phyloP scores from a whole-genome alignment of 257 asterid genomes.

The Handroanthus guayacan region DNA sequence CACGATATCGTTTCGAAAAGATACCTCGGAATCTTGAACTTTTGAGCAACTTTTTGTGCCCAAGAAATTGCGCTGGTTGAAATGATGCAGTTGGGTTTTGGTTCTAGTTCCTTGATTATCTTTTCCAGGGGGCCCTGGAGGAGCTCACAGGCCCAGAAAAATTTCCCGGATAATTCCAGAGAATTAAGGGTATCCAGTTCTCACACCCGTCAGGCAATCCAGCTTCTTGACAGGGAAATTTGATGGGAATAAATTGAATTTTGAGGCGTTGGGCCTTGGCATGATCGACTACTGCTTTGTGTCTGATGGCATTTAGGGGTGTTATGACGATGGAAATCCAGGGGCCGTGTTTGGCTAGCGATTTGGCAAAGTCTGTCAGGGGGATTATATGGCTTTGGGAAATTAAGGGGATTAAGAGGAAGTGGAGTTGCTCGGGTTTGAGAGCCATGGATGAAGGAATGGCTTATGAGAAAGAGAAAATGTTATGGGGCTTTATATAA shows the following conservation, averaged over 20 bases:
- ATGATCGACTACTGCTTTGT: slow-evolving; percentile 25
- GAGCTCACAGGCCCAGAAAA: slow-evolving; percentile 47
- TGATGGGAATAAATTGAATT: slow-evolving; percentile 46
- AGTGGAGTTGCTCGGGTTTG: slow-evolving; percentile 43
- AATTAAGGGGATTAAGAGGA: slow-evolving; percentile 63
- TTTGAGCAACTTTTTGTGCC: slow-evolving; percentile 50
- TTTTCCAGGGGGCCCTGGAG: slow-evolving; percentile 47
- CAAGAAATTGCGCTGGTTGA: slow-evolving; percentile 59
- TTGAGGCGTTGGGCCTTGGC: slow-evolving; percentile 25
- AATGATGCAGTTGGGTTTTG: slow-evolving; percentile 58
- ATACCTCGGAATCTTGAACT: slow-evolving; percentile 52
- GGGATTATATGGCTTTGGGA: slow-evolving; percentile 74
- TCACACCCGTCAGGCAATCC: slow-evolving; percentile 75
- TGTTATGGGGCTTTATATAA: background rate
- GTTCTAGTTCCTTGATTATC: slow-evolving; percentile 39
- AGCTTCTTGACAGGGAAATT: slow-evolving; percentile 55
- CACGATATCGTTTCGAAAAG: slow-evolving; percentile 65
- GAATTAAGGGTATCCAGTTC: slow-evolving; percentile 58
- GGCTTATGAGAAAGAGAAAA: background rate
- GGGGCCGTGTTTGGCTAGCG: slow-evolving; percentile 49
- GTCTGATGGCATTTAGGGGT: slow-evolving; percentile 49
- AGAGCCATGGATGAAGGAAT: slow-evolving; percentile 40
- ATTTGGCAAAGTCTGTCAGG: slow-evolving; percentile 57
- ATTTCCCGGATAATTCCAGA: slow-evolving; percentile 24
- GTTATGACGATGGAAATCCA: slow-evolving; percentile 58